Base-by-base conservation (phyloP, 176 grass and related monocot species). In the Rhynchospora tenuis region DNA sequence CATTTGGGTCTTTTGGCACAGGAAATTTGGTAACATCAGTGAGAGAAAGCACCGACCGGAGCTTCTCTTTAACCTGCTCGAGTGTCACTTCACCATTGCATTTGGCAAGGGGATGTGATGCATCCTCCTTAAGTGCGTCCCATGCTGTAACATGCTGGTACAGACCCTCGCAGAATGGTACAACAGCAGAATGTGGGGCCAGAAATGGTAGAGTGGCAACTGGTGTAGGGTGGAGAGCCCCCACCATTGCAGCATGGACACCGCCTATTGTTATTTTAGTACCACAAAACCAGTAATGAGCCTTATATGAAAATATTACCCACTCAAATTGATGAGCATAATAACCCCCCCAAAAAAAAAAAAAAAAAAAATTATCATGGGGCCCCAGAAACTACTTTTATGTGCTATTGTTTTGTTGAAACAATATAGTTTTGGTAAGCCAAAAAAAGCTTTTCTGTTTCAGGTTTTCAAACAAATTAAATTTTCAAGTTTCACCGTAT, bases 191-290 rank as follows among this genome's bases (percentile, higher is more conserved):
- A 65, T 98, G 93, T 59, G 93, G 96, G 83, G 93, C 92, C 42
- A 98, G 92, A 90, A 98, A 98, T 62, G 96, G 96, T 43, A 98
- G 86, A 9, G 93, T 98, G 15, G 93, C 96, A 87, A 98, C 89
- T 83, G 96, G 92, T 16, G 89, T 90, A 77, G 96, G 96, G 76
- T 98, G 93, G 55, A 95, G 85, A 70, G 96, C 89, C 72, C 93
- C 96, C 55, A 99, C 96, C 96, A 99, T 95, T 51, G 96, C 96
- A 87, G 96, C 96, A 87, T 95, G 96, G 31, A 95, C 96, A 57
- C 91, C 96, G 33, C 93, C 96, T 95, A 80, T 83, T 20, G 24
- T 81, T 6, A 88, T 27, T 73, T 6, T 47, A 45, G 19, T 72
- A 73, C 5, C 45, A 26, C 26, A 10, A 38, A 6, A 51, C 19